A percentile compares a stretch with the other conserved stretches of the same genome.
phyloP scores from a whole-genome alignment of 106 monocot genomes.

The Phalaenopsis aphrodite region DNA sequence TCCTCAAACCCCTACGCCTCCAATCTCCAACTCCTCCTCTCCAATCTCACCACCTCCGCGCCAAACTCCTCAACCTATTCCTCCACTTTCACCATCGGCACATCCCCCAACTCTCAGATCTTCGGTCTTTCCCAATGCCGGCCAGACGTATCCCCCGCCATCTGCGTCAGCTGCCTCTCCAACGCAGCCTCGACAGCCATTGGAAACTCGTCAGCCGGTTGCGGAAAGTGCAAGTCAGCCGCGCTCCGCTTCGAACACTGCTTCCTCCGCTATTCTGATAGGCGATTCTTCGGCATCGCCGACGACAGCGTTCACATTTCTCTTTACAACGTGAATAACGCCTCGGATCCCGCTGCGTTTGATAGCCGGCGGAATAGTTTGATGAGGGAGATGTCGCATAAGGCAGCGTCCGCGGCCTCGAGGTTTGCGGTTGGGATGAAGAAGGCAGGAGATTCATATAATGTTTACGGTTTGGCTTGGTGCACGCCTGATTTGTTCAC shows the following conservation, averaged over 20 bases:
- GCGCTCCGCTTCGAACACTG: not conserved
- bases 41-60: not conserved
- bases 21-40: not conserved
- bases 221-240: not conserved
- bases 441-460: not conserved
- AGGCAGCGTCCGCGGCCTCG: not conserved
- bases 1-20: not conserved
- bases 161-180: not conserved
- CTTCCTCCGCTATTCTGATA: not conserved
- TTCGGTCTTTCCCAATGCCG: not conserved
- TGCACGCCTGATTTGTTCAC: not conserved
- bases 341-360: not conserved
- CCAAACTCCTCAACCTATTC: slow-evolving; percentile 1
- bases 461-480: not conserved
- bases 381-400: not conserved
- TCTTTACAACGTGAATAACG: not conserved
- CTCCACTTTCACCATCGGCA: not conserved
- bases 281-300: not conserved
- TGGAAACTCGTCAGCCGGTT: not conserved
- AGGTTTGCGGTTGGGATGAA: not conserved
- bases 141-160: not conserved
- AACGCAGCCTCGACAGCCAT: not conserved
- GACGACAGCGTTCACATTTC: not conserved
- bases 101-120: not conserved
- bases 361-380: not conserved